Base-by-base conservation (phyloP, 1,284 basidiomycete species). In the Cryptococcus depauperatus region DNA sequence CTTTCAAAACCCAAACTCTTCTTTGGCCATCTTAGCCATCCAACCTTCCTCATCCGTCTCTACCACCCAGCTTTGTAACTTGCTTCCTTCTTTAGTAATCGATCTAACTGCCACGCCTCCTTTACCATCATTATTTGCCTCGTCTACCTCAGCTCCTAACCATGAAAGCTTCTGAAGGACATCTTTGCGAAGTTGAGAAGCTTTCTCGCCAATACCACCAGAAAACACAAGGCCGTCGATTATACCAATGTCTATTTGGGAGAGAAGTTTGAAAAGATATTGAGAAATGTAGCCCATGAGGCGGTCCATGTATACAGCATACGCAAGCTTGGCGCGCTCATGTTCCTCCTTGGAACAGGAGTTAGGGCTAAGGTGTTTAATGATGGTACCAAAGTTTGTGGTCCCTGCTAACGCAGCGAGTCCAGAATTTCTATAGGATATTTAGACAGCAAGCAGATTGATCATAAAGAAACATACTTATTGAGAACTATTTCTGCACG, bases 221-320 rank as follows among this genome's bases (percentile, higher is more conserved):
- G 84, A 77, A 62, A 92, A 91, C 8, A 90, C 84, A 25, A 91
- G 64, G 3, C 82, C 86, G 63, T 89, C 83, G 5, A 89, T 78
- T 13, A 51, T 70, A 44, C 22, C 55, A 9, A 59, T 50, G 16
- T 57, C 52, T 1, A 54, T 38, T 6, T 77, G 76, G 2, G 56
- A 50, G 1, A 76, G 74, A 7, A 89, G 75, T 62, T 85, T 83
- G 56, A 85, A 69, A 53, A 83, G 78, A 62, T 87, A 90, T 39
- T 79, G 74, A 5, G 84, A 83, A 25, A 89, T 61, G 57, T 76
- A 88, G 48, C 79, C 76, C 47, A 85, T 59, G 38, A 90, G 75
- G 23, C 85, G 75, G 64, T 90, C 86, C 14, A 83, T 72, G 61
- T 89, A 80, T 32, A 89, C 70, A 18, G 81, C 74, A 63, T 85